These are phyloP conservation scores for Cyberlindnera xishuangbannaensis DNA, from an alignment of 805 yeast genomes.

Conservation along the genomic window DNA sequence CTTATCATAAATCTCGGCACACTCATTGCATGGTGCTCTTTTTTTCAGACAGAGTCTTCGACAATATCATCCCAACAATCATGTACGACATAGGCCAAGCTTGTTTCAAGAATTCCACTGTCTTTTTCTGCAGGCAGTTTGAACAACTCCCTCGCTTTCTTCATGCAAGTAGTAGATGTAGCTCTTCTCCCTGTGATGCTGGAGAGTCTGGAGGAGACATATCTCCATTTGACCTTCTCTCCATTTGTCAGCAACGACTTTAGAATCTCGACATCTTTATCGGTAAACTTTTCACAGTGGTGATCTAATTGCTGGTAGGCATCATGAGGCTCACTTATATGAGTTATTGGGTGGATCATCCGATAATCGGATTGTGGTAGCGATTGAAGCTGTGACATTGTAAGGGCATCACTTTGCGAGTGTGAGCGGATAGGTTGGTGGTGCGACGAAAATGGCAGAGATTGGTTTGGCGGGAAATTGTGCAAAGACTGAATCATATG, in stretches of 20 bases:
- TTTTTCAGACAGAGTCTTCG: too few species aligned
- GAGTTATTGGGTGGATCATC: too few species aligned
- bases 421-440: too few species aligned
- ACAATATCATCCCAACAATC: conserved; percentile 40
- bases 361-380: too few species aligned
- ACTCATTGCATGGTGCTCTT: too few species aligned
- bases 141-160: conserved; percentile 48
- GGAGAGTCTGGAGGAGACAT: conserved; percentile 40
- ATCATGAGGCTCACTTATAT: too few species aligned
- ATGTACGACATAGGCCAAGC: conserved; percentile 47
- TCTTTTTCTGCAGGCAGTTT: conserved; percentile 47
- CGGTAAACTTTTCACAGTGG: conserved; percentile 20
- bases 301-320: neutral
- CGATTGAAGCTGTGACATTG: too few species aligned
- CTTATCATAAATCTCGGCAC: too few species aligned
- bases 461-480: too few species aligned
- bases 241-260: conserved; percentile 43
- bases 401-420: too few species aligned
- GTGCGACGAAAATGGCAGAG: too few species aligned
- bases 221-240: conserved; percentile 57
- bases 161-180: conserved; percentile 48
- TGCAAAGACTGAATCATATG: too few species aligned
- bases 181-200: conserved; percentile 27
- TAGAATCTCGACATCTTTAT: conserved; percentile 41
- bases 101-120: conserved; percentile 37